A percentile compares a stretch with the other conserved stretches of the same genome.
These are phyloP conservation scores for Lichtheimia ramosa DNA, from an alignment of 371 early-diverging fungal genomes.

Conservation along the genomic window DNA sequence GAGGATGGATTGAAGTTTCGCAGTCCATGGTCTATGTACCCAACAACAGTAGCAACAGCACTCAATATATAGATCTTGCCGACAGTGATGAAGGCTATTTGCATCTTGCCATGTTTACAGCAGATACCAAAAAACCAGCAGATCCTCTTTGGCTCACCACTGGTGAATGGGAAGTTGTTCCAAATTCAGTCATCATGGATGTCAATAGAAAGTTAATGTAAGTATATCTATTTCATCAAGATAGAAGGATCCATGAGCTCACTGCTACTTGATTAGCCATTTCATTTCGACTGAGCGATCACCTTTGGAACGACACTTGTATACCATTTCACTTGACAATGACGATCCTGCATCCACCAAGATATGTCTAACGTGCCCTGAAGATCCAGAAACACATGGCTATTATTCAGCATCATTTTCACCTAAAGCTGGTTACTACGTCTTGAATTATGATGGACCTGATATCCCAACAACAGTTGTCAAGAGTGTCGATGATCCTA, in stretches of 20 bases:
- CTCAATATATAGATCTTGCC: conserved; percentile 79
- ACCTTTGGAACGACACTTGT: conserved; percentile 79
- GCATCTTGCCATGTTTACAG: conserved; percentile 80
- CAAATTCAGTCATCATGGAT: conserved; percentile 65
- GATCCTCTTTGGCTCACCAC: conserved; percentile 76
- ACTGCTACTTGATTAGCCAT: conserved; percentile 33
- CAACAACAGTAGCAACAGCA: conserved; percentile 30
- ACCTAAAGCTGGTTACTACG: conserved; percentile 71
- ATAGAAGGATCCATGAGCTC: too few relatives aligned
- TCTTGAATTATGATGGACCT: conserved; percentile 84
- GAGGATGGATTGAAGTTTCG: conserved; percentile 72
- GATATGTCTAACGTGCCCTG: conserved; percentile 40
- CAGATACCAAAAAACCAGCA: conserved; percentile 29
- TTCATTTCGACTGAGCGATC: conserved; percentile 76
- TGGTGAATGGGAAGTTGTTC: conserved; percentile 85
- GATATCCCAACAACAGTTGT: conserved; percentile 82
- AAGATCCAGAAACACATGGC: conserved; percentile 50
- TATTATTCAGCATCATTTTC: conserved; percentile 79
- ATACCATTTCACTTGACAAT: conserved; percentile 32
- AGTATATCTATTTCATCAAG: conserved; percentile 5
- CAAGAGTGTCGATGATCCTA: conserved; percentile 50
- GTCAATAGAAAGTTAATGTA: conserved; percentile 56
- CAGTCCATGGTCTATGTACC: conserved; percentile 49
- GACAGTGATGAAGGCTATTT: conserved; percentile 73
- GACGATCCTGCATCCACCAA: conserved; percentile 26